Base-by-base conservation (phyloP, 2,329 filamentous ascomycete species). In the Xylaria multiplex region DNA sequence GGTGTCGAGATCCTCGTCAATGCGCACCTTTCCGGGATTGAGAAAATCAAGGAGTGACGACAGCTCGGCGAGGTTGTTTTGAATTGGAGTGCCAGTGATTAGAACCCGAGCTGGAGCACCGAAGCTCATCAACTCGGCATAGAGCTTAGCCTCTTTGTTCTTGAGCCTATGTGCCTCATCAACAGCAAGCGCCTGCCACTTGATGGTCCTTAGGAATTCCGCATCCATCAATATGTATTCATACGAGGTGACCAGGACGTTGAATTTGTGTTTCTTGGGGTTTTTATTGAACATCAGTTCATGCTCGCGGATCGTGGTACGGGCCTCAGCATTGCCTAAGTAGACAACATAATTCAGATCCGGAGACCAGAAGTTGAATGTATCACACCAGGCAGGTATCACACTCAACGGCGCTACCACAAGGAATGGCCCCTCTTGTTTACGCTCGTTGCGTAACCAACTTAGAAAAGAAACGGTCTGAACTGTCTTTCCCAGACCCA, bases 321-420 rank as follows among this genome's bases (percentile, higher is more conserved):
- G 92, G 37, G 96, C 91, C 40, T 91, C 87, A 77, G 96, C 91
- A 61, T 93, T 95, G 57, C 96, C 96, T 59, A 95, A 93, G 79
- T 99, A 99, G 59, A 97, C 93, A 64, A 99, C 92, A 78, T 97
- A 98, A 79, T 99, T 98, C 69, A 98, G 81, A 76, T 98, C 95
- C 0, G 96, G 96, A 2, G 96, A 90, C 96, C 96, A 99, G 70
- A 91, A 85, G 78, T 97, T 96, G 79, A 99, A 97, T 0, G 96
- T 99, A 75, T 99, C 96, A 52, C 93, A 96, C 96, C 96, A 99
- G 2, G 96, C 93, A 6, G 96, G 95, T 81, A 99, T 97, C 54
- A 97, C 97, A 67, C 95, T 98, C 27, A 99, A 85, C 32, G 96
- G 96, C 7, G 97, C 96, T n/a, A 98, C 93, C 66, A 98, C 95